Evolutionary conservation across 2,329 filamentous ascomycete genomes (phyloP), one percentile per base, ranked within the genome.

Genomic region (Aspergillus pseudoglaucus): DNA sequence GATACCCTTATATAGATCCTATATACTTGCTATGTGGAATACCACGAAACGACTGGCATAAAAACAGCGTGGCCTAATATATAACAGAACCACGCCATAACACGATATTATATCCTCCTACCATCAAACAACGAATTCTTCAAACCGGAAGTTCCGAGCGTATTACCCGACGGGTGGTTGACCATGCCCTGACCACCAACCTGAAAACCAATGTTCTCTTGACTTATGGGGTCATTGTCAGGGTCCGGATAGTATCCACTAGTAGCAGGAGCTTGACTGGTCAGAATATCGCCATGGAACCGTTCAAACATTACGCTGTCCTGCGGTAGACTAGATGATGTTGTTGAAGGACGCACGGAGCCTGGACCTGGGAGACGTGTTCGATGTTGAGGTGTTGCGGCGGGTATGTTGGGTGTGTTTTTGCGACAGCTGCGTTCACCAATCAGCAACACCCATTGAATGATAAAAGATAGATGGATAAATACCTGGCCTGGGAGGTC

Each of bases 371-470:
- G 50, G 18, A 65, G 56, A 12, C 60, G 59, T 27, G 61, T 63
- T 18, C 60, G 60, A 44, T 65, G 62, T 23, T 61, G 53, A 3
- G 53, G 56, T 8, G 54, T 59, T 14, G 53, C 47, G 18, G 46
- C 43, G 3, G 44, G 37, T 14, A 32, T 37, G 17, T 53, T 48
- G 14, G 49, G 58, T 60, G 37, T 2, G 37, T 27, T 10, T 27
- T 10, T 8, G 12, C 8, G 8, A 20, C 18, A 9, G 20, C 23
- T 25, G 20, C 12, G 5, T 30, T 30, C 25, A 30, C 3, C 25
- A 9, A 30, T 25, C 5, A 25, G 20, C 14, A 8, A 17, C n/a
- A 1, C 1, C 12, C 6, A n/a, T 15, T 15, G 1, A 17, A 25
- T 12, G 25, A 15, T 4, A 43, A 27, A 2, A 8, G n/a, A n/a